Conservation (phyloP, 306 rosid species). For the peach (Prunus persica) region Prunus_persica_NCBIv2 NC_034016.1:16407001-16407500, state of each 20-base stretch:
- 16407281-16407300: constrained; percentile 20
- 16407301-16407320: constrained; percentile 33
- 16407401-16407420: not conserved
- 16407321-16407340: constrained; percentile 28
- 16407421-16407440: too few relatives aligned
- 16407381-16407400: not conserved
- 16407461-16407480: constrained; percentile 20
- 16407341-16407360: constrained; percentile 24
- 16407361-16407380: not conserved
- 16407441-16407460: not conserved
- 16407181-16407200: constrained; percentile 48
- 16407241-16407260: constrained; percentile 48
- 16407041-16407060: not conserved
- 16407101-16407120: not conserved
- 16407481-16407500: constrained; percentile 31
- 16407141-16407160: constrained; percentile 33
- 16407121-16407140: constrained; percentile 43
- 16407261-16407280: constrained; percentile 18
- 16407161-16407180: constrained; percentile 42
- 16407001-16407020: constrained; percentile 31
- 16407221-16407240: constrained; percentile 39
- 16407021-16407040: not conserved
- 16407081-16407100: constrained; percentile 1
- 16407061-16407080: not conserved
- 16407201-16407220: constrained; percentile 41